phyloP scores from a whole-genome alignment of 371 early-diverging fungal species.

The Apophysomyces trapeziformis region DNA sequence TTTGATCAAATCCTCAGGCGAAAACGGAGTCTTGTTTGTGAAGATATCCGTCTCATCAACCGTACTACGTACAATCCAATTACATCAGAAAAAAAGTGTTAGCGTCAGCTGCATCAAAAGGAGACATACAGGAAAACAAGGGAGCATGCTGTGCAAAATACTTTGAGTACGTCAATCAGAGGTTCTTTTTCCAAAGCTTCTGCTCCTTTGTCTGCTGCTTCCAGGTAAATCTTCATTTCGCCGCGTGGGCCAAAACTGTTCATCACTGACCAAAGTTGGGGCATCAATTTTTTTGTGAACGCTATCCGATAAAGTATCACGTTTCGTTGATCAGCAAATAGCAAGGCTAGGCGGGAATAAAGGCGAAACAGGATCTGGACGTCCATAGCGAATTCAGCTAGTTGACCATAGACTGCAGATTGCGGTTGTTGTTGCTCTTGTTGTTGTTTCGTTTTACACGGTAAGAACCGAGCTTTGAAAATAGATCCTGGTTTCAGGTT shows the following conservation, averaged over 20 bases:
- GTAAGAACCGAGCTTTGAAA: slow-evolving; percentile 4
- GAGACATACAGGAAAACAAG: slow-evolving; percentile 53
- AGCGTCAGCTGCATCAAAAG: neutral
- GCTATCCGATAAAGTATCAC: slow-evolving; percentile 62
- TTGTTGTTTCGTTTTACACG: slow-evolving; percentile 11
- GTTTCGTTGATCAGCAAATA: slow-evolving; percentile 53
- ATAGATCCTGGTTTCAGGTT: slow-evolving; percentile 9
- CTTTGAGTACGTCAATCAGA: slow-evolving; percentile 56
- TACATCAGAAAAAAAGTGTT: neutral
- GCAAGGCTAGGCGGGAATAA: slow-evolving; percentile 46
- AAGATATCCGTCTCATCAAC: slow-evolving; percentile 86
- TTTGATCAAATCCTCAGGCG: slow-evolving; percentile 54
- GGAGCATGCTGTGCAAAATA: slow-evolving; percentile 66
- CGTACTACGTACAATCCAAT: slow-evolving; percentile 43
- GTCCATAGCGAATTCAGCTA: slow-evolving; percentile 49
- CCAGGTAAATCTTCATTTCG: slow-evolving; percentile 58
- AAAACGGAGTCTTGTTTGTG: slow-evolving; percentile 59
- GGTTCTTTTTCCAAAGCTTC: slow-evolving; percentile 60
- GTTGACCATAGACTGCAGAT: slow-evolving; percentile 10
- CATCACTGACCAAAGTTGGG: slow-evolving; percentile 69
- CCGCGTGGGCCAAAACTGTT: slow-evolving; percentile 63
- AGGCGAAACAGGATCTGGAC: slow-evolving; percentile 56
- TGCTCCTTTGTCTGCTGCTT: slow-evolving; percentile 52
- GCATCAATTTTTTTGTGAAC: slow-evolving; percentile 60
- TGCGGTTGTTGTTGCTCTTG: slow-evolving; percentile 2